Evolutionary conservation across 2,329 filamentous ascomycete genomes (phyloP), one percentile per base, ranked within the genome.

Genomic region (Sporothrix inflata): DNA sequence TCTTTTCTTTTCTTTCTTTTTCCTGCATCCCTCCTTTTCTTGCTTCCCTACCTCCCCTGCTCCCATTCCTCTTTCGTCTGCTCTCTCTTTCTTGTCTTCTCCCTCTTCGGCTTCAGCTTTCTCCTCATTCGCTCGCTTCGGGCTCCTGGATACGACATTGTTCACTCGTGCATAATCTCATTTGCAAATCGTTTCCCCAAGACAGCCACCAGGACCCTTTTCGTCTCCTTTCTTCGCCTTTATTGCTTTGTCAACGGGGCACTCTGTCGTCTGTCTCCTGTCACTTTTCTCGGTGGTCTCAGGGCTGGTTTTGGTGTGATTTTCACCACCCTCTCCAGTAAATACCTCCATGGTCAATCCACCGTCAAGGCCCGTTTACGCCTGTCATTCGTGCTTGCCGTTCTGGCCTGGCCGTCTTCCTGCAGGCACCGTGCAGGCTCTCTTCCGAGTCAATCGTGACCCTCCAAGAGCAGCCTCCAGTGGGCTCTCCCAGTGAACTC

Each of bases 361-460:
- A 42, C n/a, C 19, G 7, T 57, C 24, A 16, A 57, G 24, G 14
- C 53, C 14, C 53, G 53, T 57, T 30, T 24, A 27, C 53, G 16
- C 38, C 38, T 49, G 7, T 27, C 24, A 49, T 49, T 45, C 21
- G 12, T 27, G 38, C 12, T 24, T 24, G 4, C n/a, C 19, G 14
- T 27, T 27, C 7, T 30, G 12, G 4, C 34, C n/a, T n/a, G n/a
- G n/a, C n/a, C n/a, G n/a, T 27, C 12, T 42, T 45, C 14, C 21
- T 65, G 24, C 63, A 49, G 42, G 42, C 61, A 66, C 42, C 16
- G 8, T 30, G 24, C 42, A 66, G 63, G 42, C 42, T 34, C 14
- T 66, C 42, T 49, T 49, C 63, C 42, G 63, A 66, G 42, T 42
- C 63, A 49, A 65, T 65, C 38, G 16, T 12, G 38, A 40, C 60